phyloP scores from a whole-genome alignment of 1,284 basidiomycete genomes.

The Filobasidium uniguttulatum region DNA sequence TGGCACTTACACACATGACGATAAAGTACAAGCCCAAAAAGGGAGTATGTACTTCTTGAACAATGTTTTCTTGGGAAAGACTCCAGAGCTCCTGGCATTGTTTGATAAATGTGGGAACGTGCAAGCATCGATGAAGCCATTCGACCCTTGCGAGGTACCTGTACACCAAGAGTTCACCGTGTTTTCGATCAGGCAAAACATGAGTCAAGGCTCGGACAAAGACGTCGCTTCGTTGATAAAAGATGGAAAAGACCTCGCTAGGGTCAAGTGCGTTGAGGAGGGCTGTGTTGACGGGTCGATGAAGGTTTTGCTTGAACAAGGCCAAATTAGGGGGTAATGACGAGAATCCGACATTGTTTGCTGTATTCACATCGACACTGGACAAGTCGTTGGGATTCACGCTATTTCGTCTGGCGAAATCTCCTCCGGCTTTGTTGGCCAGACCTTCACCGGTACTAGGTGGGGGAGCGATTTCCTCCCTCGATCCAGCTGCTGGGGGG shows the following conservation, averaged over 20 bases:
- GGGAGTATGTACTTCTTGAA: conserved; percentile 33
- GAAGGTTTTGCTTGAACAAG: too few species aligned
- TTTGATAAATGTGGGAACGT: conserved; percentile 33
- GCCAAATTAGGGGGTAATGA: too few species aligned
- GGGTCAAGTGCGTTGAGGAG: conserved; percentile 31
- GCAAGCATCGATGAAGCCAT: conserved; percentile 37
- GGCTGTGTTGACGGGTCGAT: conserved; percentile 10
- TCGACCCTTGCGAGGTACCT: conserved; percentile 34
- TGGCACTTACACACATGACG: conserved; percentile 27
- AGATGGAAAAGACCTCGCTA: conserved; percentile 31
- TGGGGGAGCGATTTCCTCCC: too few species aligned
- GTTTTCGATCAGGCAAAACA: conserved; percentile 29
- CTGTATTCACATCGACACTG: too few species aligned
- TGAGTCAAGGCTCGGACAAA: conserved; percentile 30
- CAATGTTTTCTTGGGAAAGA: conserved; percentile 26
- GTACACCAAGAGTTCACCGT: conserved; percentile 32
- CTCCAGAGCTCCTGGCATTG: conserved; percentile 36
- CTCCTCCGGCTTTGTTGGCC: too few species aligned
- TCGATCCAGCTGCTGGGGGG: too few species aligned
- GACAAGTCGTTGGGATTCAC: too few species aligned
- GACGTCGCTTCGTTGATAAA: conserved; percentile 31
- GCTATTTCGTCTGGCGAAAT: too few species aligned
- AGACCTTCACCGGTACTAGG: too few species aligned
- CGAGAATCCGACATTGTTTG: too few species aligned
- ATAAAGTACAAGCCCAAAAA: conserved; percentile 35